These are phyloP conservation scores for Rhododendron kiyosumense DNA, from an alignment of 148 eudicot genomes.

Conservation along the genomic window DNA sequence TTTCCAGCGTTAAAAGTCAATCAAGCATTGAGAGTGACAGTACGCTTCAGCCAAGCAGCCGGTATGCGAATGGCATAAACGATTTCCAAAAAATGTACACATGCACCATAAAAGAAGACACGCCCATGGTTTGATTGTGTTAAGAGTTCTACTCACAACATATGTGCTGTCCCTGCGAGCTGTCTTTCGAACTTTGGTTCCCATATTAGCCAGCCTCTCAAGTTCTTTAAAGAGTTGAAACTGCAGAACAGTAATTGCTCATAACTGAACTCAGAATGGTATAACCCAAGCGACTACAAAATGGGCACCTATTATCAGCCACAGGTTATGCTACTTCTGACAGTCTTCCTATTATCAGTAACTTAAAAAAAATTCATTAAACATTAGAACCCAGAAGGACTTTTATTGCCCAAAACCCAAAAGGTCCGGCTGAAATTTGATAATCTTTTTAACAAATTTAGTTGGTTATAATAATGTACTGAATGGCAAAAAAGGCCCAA, in stretches of 20 bases:
- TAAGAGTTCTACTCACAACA: constrained; percentile 57
- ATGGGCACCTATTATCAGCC: neutral
- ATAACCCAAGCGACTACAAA: neutral
- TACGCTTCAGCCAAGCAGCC: neutral
- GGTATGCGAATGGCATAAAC: neutral
- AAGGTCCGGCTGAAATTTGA: neutral
- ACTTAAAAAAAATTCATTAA: neutral
- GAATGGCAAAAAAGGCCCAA: too few relatives aligned
- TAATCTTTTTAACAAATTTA: too few relatives aligned
- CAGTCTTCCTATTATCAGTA: neutral
- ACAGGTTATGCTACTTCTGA: neutral
- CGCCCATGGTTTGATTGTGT: neutral
- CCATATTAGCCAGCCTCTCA: constrained; percentile 71
- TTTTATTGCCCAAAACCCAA: neutral
- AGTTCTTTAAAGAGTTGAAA: constrained; percentile 24
- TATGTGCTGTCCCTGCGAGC: constrained; percentile 95
- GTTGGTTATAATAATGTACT: too few relatives aligned
- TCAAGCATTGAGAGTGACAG: neutral
- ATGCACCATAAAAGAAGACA: neutral
- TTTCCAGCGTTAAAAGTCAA: neutral
- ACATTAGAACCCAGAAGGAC: neutral
- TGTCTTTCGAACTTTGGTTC: constrained; percentile 68
- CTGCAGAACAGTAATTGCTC: neutral
- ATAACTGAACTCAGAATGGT: neutral
- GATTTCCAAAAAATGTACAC: neutral